Evolutionary conservation across 139 green algal genomes (phyloP), one percentile per base, ranked within the genome.

Genomic region (Protoeuglena noctilucae): DNA sequence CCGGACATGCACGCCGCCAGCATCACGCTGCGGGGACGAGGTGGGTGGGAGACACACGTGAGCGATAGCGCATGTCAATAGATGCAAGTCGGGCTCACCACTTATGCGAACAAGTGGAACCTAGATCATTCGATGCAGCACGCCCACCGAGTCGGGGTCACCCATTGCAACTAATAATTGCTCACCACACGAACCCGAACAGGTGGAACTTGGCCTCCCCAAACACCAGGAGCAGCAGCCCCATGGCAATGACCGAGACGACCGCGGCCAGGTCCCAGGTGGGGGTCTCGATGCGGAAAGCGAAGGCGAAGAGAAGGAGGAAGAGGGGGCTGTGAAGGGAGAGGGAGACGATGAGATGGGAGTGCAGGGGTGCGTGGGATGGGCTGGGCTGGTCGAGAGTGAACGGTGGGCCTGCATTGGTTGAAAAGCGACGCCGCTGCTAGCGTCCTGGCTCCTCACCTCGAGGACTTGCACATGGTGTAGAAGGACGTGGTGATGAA

Each of bases 401-500:
- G n/a, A n/a, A 52, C 9, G 21, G 46, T 52, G 18, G 16, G 46
- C 46, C 16, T 52, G 7, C 9, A 52, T n/a, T n/a, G n/a, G 21
- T 39, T n/a, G n/a, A n/a, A n/a, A n/a, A n/a, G n/a, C n/a, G n/a
- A n/a, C n/a, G n/a, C n/a, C n/a, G n/a, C n/a, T n/a, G n/a, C n/a
- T n/a, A n/a, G n/a, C n/a, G n/a, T n/a, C n/a, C n/a, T n/a, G n/a
- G n/a, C n/a, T n/a, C n/a, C n/a, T n/a, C n/a, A n/a, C n/a, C n/a
- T 81, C 0, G 84, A 87, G 26, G 77, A 86, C 67, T 93, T 93
- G 78, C 83, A 93, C 84, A 96, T 93, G 6, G 86, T 93, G 73
- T 96, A 96, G 70, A 96, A 96, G 47, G 58, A 77, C 14, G 94
- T 70, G 22, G 82, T 88, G 71, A 93, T 93, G 60, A 80, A 85